Evolutionary conservation across 257 asterid genomes (phyloP), one percentile per base, ranked within the genome.

Genomic region (Osmanthus fragrans): DNA sequence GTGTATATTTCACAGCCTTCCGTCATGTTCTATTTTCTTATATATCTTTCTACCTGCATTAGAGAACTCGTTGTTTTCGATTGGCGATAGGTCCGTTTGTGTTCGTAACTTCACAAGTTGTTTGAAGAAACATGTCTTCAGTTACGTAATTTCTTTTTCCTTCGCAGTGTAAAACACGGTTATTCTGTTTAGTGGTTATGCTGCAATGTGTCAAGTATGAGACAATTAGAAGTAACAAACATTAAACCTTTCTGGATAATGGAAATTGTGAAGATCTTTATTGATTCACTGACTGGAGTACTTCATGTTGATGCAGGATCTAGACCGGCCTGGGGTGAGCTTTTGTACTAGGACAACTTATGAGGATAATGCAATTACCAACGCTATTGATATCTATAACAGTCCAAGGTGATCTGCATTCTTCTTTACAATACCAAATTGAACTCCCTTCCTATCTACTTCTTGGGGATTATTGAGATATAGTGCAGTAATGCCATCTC

Each of bases 291-390:
- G 34, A 63, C n/a, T 63, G 19, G 69, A 75, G 54, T 60, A 71
- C 40, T 79, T 27, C 65, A 60, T 71, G 45, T 77, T 84, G 66
- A 51, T 82, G 85, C 86, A 90, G 94, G 80, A 86, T 85, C 83
- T 90, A 21, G 88, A 90, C 82, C 86, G 86, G 23, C 91, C 91
- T 42, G 94, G 94, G 80, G 87, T 90, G 73, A 86, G 84, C 74
- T 90, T 84, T 81, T 90, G 94, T 79, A 81, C 84, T 37, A 86
- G 91, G 88, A 90, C 94, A 75, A 90, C 94, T 66, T 90, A 88
- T 82, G 92, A 88, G 76, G 92, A 88, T 73, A 88, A 88, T 78
- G 92, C 92, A 33, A 86, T 88, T 71, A 88, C 90, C 34, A 88
- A 88, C 78, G 92, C 89, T 21, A 80, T 88, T 13, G 92, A 88